These are phyloP conservation scores for Alternaria metachromatica DNA, from an alignment of 2,329 filamentous ascomycete genomes.

Conservation along the genomic window DNA sequence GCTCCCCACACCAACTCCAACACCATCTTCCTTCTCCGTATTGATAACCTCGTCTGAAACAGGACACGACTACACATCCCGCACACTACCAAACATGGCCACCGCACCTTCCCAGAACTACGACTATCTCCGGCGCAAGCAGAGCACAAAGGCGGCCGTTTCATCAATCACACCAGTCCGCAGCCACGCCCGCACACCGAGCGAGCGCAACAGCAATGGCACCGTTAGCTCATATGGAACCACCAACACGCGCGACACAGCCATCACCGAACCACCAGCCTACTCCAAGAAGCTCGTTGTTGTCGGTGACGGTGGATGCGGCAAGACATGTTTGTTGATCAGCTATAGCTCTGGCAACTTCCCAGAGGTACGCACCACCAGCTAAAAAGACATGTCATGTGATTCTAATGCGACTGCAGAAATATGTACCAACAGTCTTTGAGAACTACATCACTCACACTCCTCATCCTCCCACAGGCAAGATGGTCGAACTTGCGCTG, in stretches of 20 bases:
- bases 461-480: conserved; percentile 83
- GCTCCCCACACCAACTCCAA: conserved; percentile 16
- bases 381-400: neutral
- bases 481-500: conserved; percentile 93
- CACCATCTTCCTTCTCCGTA: conserved; percentile 29
- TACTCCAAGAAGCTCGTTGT: conserved; percentile 99
- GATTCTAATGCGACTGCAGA: conserved; percentile 61
- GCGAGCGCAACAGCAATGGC: conserved; percentile 80
- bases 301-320: conserved; percentile 95
- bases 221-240: conserved; percentile 87
- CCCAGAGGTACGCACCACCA: conserved; percentile 74
- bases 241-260: conserved; percentile 77
- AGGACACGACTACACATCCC: conserved; percentile 1
- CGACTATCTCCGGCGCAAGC: conserved; percentile 66
- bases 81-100: conserved; percentile 26
- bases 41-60: conserved; percentile 29
- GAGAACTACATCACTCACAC: conserved; percentile 99
- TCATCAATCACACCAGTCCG: conserved; percentile 44
- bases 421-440: conserved; percentile 99
- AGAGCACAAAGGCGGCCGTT: conserved; percentile 52
- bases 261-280: conserved; percentile 86
- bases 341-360: conserved; percentile 99
- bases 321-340: conserved; percentile 97
- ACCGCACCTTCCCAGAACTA: conserved; percentile 53
- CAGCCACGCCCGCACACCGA: conserved; percentile 59